Evolutionary conservation across 1,139 yeast species (phyloP).

Genomic region (Yamadazyma trypodendri): DNA sequence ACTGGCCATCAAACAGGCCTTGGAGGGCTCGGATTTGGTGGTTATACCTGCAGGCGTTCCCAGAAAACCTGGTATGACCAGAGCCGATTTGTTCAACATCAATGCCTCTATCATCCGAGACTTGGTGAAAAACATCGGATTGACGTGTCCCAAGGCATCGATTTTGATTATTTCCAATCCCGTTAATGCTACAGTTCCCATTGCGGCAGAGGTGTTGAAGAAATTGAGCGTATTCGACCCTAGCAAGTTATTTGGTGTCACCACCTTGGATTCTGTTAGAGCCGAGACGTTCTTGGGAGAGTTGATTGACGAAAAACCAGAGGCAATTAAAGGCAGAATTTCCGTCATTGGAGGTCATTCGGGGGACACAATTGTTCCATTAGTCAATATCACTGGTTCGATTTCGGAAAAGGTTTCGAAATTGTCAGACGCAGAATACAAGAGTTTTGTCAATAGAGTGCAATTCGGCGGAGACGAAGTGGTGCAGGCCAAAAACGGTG

Average conservation of each 20-base stretch:
- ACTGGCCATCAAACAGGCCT: slow-evolving; percentile 48
- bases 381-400: slow-evolving; percentile 30
- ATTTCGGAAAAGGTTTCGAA: slow-evolving; percentile 29
- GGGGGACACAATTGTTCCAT: slow-evolving; percentile 73
- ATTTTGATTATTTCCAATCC: slow-evolving; percentile 72
- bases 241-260: slow-evolving; percentile 66
- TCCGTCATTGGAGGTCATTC: slow-evolving; percentile 77
- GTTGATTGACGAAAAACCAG: slow-evolving; percentile 34
- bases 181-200: slow-evolving; percentile 73
- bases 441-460: slow-evolving; percentile 55
- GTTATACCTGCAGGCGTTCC: slow-evolving; percentile 84
- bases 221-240: slow-evolving; percentile 63
- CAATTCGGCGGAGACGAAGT: slow-evolving; percentile 82
- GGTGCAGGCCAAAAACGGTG: slow-evolving; percentile 73
- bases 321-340: slow-evolving; percentile 45
- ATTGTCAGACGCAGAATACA: slow-evolving; percentile 33
- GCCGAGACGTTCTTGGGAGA: slow-evolving; percentile 64
- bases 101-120: slow-evolving; percentile 68
- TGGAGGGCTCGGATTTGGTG: slow-evolving; percentile 57
- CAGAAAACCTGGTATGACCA: slow-evolving; percentile 77
- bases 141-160: slow-evolving; percentile 59
- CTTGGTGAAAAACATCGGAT: slow-evolving; percentile 58
- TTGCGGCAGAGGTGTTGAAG: slow-evolving; percentile 70
- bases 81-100: slow-evolving; percentile 73
- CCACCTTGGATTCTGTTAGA: slow-evolving; percentile 69